Evolutionary conservation across 768 basidiomycete genomes (phyloP).

Genomic region (Naematelia aurantialba): DNA sequence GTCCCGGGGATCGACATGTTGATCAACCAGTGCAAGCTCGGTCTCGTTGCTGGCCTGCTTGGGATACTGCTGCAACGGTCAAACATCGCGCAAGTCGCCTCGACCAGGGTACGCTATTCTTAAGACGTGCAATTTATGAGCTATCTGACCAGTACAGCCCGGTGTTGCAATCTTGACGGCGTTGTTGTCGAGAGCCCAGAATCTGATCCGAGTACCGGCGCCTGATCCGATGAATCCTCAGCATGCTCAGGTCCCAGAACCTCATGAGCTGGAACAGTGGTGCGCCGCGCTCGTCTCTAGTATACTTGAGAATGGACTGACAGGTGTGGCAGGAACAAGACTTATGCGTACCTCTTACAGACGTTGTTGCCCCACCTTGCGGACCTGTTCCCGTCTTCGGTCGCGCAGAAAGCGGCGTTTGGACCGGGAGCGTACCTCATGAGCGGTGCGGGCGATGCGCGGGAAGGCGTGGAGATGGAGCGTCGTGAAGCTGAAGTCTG

Average conservation of each 20-base stretch:
- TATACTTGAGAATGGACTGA: constrained; percentile 15
- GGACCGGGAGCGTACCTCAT: constrained; percentile 51
- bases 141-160: constrained; percentile 58
- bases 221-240: constrained; percentile 56
- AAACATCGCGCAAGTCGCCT: constrained; percentile 66
- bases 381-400: constrained; percentile 80
- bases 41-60: constrained; percentile 79
- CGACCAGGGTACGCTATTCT: constrained; percentile 65
- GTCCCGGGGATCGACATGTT: constrained; percentile 81
- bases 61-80: constrained; percentile 70
- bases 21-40: constrained; percentile 71
- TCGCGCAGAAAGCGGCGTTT: constrained; percentile 54
- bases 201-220: constrained; percentile 70
- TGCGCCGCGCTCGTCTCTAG: constrained; percentile 45
- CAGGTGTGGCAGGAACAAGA: constrained; percentile 62
- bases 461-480: constrained; percentile 48
- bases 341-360: constrained; percentile 83
- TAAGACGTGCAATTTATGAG: neutral
- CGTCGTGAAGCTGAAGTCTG: constrained; percentile 48
- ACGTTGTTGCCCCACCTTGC: constrained; percentile 71
- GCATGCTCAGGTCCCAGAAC: constrained; percentile 58
- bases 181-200: constrained; percentile 86
- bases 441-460: constrained; percentile 27
- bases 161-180: constrained; percentile 86
- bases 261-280: constrained; percentile 70